A percentile compares a stretch with the other conserved stretches of the same genome.
phyloP scores from a whole-genome alignment of 1,139 yeast species.

The Scheffersomyces segobiensis region DNA sequence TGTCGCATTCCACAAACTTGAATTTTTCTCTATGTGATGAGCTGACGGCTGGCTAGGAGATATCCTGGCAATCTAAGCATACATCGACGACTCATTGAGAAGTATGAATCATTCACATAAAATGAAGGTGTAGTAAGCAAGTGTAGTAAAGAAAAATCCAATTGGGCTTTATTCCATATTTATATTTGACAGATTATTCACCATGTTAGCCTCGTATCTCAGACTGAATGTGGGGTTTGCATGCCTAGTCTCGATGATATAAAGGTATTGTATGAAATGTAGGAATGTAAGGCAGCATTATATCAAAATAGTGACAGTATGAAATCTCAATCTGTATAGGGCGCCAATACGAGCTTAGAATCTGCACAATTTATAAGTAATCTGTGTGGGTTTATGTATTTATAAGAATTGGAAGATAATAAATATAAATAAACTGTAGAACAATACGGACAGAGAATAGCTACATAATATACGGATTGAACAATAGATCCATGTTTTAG shows the following conservation, averaged over 20 bases:
- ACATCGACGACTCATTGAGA: not conserved
- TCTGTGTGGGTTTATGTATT: not conserved
- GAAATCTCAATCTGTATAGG: not conserved
- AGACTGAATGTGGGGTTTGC: not conserved
- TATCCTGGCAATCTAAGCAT: not conserved
- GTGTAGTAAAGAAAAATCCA: not conserved
- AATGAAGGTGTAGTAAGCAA: not conserved
- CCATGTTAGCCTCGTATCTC: not conserved
- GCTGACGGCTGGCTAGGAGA: not conserved
- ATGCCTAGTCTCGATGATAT: not conserved
- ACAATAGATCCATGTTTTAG: not conserved
- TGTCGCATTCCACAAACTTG: not conserved
- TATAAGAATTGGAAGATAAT: not conserved
- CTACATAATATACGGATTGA: too few species aligned
- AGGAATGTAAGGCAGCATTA: too few species aligned
- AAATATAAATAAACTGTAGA: not conserved
- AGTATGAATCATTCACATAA: not conserved
- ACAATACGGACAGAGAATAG: not conserved
- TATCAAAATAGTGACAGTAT: not conserved
- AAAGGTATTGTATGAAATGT: too few species aligned
- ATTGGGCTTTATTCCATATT: not conserved
- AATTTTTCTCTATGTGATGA: not conserved
- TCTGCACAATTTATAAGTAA: too few species aligned
- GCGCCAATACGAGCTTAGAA: not conserved
- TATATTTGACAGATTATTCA: not conserved